Percentiles rank a stretch among this genome's conserved stretches.
These are phyloP conservation scores for Raphidocelis subcapitata DNA, from an alignment of 139 green algal species.

Conservation along the genomic window DNA sequence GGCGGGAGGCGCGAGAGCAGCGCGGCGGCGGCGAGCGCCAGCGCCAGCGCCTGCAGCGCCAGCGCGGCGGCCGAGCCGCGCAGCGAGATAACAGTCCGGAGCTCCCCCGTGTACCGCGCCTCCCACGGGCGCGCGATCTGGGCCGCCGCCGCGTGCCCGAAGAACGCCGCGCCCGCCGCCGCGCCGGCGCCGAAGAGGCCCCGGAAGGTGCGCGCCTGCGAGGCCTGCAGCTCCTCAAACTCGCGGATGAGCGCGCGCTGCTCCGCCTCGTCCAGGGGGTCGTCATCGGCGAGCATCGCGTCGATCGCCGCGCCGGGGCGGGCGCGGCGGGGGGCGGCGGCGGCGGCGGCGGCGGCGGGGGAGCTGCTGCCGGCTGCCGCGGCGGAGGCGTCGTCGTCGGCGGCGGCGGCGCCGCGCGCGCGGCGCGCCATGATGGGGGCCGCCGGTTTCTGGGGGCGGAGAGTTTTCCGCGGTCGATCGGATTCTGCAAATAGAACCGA, in stretches of 20 bases:
- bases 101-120: constrained; percentile 31
- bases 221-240: constrained; percentile 11
- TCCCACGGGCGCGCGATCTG: constrained; percentile 25
- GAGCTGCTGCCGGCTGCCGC: not conserved
- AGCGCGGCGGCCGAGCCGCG: not conserved
- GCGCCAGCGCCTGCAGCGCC: not conserved
- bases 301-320: not conserved
- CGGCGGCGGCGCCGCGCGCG: not conserved
- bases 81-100: not conserved
- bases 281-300: not conserved
- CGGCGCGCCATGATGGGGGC: too few relatives aligned
- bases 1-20: constrained; percentile 13
- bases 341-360: not conserved
- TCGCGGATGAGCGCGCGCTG: constrained; percentile 20
- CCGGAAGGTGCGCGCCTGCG: constrained; percentile 12
- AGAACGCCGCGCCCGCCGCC: not conserved
- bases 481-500: too few relatives aligned
- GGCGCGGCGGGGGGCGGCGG: not conserved
- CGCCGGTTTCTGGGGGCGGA: too few relatives aligned
- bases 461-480: too few relatives aligned
- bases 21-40: not conserved
- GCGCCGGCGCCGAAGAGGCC: not conserved
- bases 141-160: constrained; percentile 12
- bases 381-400: not conserved
- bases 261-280: constrained; percentile 24